These are phyloP conservation scores for Asterophora parasitica DNA, from an alignment of 768 basidiomycete species.

Conservation along the genomic window DNA sequence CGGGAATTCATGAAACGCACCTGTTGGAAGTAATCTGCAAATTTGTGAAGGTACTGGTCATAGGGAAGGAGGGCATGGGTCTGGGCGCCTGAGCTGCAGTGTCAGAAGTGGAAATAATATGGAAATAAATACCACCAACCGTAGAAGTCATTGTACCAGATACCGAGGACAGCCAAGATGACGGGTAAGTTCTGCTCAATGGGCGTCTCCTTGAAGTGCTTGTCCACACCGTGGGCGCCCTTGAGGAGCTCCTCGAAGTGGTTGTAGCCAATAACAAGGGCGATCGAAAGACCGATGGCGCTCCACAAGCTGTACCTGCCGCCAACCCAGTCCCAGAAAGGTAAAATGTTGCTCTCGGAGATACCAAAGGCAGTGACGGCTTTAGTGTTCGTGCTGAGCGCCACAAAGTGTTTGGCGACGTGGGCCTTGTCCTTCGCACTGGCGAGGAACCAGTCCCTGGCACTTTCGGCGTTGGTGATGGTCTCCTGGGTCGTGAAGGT, in stretches of 20 bases:
- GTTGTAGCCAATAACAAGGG: constrained; percentile 87
- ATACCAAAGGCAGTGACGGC: constrained; percentile 95
- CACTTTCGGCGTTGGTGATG: constrained; percentile 95
- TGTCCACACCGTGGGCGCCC: constrained; percentile 97
- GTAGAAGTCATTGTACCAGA: constrained; percentile 99
- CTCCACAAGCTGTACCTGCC: constrained; percentile 98
- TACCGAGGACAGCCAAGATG: constrained; percentile 79
- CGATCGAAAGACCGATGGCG: constrained; percentile 94
- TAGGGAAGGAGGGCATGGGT: constrained; percentile 95
- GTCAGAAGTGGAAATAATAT: neutral
- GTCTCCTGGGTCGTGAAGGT: constrained; percentile 99
- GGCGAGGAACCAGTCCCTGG: constrained; percentile 90
- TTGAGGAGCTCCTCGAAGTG: constrained; percentile 87
- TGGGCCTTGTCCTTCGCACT: constrained; percentile 82
- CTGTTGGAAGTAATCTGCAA: constrained; percentile 99
- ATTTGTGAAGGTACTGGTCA: constrained; percentile 98
- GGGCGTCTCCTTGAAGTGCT: constrained; percentile 87
- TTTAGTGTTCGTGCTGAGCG: constrained; percentile 92
- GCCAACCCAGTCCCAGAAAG: constrained; percentile 99
- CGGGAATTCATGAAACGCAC: constrained; percentile 20
- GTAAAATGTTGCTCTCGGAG: constrained; percentile 91
- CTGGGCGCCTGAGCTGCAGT: constrained; percentile 59
- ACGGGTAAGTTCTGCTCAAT: constrained; percentile 91
- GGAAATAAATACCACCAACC: constrained; percentile 30
- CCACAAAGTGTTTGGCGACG: constrained; percentile 98